These are phyloP conservation scores for Leptodermis oblonga DNA, from an alignment of 257 asterid genomes.

Conservation along the genomic window DNA sequence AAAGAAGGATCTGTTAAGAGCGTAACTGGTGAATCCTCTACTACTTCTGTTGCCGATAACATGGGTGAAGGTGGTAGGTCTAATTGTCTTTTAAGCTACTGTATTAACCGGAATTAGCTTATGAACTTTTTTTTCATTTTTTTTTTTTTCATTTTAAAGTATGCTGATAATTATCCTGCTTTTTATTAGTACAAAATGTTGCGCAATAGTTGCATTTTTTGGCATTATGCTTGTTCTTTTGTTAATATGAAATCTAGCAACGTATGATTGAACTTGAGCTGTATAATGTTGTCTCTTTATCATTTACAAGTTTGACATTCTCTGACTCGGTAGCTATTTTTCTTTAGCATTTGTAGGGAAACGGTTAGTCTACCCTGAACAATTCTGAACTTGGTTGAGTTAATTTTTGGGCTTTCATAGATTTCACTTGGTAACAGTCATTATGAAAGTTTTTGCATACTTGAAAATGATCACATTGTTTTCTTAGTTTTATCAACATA, in stretches of 20 bases:
- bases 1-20: slow-evolving; percentile 50
- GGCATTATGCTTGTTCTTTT: background rate
- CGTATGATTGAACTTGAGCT: too few relatives aligned
- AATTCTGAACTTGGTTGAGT: background rate
- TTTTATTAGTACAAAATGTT: background rate
- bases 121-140: background rate
- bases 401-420: background rate
- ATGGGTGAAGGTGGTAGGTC: slow-evolving; percentile 41
- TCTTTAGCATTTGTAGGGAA: background rate
- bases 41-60: slow-evolving; percentile 44
- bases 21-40: slow-evolving; percentile 55
- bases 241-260: too few relatives aligned
- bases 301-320: background rate
- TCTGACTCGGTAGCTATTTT: background rate
- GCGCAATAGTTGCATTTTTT: background rate
- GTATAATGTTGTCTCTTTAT: background rate
- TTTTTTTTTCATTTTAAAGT: background rate
- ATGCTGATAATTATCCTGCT: background rate
- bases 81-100: slow-evolving; percentile 1
- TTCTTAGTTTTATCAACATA: background rate
- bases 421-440: background rate
- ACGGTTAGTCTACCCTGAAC: background rate
- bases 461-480: too few relatives aligned
- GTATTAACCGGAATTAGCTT: background rate
- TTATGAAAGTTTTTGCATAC: background rate